Conservation (phyloP, 2,329 filamentous ascomycete species). For the Clarireedia monteithiana region DNA sequence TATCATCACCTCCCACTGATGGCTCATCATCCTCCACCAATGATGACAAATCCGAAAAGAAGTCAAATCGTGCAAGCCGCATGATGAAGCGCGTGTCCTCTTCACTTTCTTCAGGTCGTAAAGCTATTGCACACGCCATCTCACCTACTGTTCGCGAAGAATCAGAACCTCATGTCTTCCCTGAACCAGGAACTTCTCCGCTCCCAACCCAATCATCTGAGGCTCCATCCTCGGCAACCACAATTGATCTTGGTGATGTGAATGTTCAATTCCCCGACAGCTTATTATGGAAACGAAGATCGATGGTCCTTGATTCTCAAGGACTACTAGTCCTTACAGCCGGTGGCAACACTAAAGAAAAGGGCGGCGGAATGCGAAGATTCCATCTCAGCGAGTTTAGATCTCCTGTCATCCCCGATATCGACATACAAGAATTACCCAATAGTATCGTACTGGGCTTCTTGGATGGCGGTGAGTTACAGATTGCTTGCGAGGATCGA, state of each 20-base stretch:
- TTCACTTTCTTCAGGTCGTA: conserved; percentile 38
- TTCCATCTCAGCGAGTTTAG: conserved; percentile 84
- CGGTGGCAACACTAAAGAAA: conserved; percentile 29
- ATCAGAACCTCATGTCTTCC: conserved; percentile 22
- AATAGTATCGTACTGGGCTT: conserved; percentile 67
- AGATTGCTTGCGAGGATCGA: conserved; percentile 57
- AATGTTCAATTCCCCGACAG: conserved; percentile 98
- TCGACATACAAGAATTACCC: conserved; percentile 86
- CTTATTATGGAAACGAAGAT: conserved; percentile 90
- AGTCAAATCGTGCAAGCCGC: conserved; percentile 37
- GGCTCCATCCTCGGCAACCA: conserved; percentile 29
- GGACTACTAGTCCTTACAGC: conserved; percentile 73
- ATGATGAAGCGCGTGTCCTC: conserved; percentile 62
- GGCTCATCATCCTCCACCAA: conserved; percentile 32
- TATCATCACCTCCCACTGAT: conserved; percentile 34
- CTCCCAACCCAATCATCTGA: conserved; percentile 16
- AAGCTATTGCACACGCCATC: conserved; percentile 28
- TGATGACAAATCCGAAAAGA: conserved; percentile 45
- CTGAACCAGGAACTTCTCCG: conserved; percentile 8
- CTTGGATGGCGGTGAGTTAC: conserved; percentile 53
- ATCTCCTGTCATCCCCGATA: conserved; percentile 72
- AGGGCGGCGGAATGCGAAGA: conserved; percentile 57
- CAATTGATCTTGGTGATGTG: conserved; percentile 56
- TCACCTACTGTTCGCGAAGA: conserved; percentile 33
- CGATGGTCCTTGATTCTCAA: conserved; percentile 74